Percentiles rank a stretch among this genome's conserved stretches.
Conservation (phyloP, 768 basidiomycete species). For the Macrolepiota fuliginosa region DNA sequence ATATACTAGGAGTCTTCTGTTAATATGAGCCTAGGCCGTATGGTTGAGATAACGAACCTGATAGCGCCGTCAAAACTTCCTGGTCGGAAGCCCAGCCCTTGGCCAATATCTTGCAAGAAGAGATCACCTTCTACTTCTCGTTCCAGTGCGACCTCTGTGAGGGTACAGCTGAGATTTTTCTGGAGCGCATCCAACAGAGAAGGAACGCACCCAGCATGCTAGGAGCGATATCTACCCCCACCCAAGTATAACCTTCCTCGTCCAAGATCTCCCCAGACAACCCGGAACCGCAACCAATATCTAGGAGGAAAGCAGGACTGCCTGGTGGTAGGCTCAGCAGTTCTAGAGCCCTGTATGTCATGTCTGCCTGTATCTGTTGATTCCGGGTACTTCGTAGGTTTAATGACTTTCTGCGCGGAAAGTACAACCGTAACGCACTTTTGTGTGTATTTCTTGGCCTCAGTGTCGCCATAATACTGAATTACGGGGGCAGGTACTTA, state of each 20-base stretch:
- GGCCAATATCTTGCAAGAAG: slow-evolving; percentile 96
- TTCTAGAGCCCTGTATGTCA: slow-evolving; percentile 96
- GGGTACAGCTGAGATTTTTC: background rate
- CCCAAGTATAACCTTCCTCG: slow-evolving; percentile 91
- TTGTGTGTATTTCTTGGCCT: slow-evolving; percentile 95
- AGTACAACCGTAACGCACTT: slow-evolving; percentile 54
- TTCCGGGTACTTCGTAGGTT: slow-evolving; percentile 73
- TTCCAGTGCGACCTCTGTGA: slow-evolving; percentile 88
- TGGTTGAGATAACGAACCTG: slow-evolving; percentile 50
- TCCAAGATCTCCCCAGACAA: slow-evolving; percentile 95
- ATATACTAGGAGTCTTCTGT: slow-evolving; percentile 59
- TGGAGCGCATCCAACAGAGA: background rate
- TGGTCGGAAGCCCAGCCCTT: slow-evolving; percentile 95
- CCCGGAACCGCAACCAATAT: slow-evolving; percentile 98
- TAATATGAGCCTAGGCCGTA: background rate
- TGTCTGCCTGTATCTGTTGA: slow-evolving; percentile 94
- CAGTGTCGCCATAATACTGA: slow-evolving; percentile 95
- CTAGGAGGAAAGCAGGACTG: slow-evolving; percentile 82
- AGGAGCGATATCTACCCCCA: slow-evolving; percentile 91
- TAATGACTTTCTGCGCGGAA: slow-evolving; percentile 8
- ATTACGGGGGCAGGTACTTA: slow-evolving; percentile 7
- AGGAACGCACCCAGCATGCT: slow-evolving; percentile 86
- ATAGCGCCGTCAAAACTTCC: slow-evolving; percentile 98
- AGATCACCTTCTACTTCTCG: slow-evolving; percentile 95
- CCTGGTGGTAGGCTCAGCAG: slow-evolving; percentile 79